Conservation (phyloP, 345 rosid genomes). For the Microcos paniculata region DNA sequence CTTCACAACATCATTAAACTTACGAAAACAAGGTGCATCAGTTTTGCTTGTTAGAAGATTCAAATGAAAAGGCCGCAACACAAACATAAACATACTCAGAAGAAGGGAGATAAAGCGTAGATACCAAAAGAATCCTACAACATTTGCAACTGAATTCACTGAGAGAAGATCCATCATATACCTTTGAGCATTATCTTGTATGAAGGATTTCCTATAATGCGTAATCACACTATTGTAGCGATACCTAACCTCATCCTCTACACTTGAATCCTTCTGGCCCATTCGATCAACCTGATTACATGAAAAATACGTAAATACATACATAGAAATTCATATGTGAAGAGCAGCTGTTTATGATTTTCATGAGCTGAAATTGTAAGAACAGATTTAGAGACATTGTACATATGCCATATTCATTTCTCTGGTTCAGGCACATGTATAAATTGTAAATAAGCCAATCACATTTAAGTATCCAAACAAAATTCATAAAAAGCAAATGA, state of each 20-base stretch:
- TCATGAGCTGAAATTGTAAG: neutral
- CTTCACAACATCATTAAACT: neutral
- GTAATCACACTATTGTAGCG: constrained; percentile 74
- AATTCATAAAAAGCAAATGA: neutral
- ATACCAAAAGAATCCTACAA: constrained; percentile 7
- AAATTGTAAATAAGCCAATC: neutral
- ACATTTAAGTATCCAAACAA: neutral
- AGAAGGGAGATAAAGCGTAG: neutral
- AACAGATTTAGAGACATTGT: too few relatives aligned
- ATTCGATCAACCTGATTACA: constrained; percentile 70
- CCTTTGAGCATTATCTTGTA: constrained; percentile 94
- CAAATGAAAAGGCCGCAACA: neutral
- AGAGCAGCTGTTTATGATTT: neutral
- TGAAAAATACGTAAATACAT: constrained; percentile 23
- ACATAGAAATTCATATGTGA: neutral
- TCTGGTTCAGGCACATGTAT: neutral
- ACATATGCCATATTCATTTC: neutral
- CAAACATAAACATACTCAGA: neutral
- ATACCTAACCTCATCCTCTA: constrained; percentile 83
- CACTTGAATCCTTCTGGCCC: constrained; percentile 66
- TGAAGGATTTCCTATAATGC: constrained; percentile 92
- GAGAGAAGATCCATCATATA: constrained; percentile 18
- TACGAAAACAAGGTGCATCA: neutral
- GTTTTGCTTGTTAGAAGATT: constrained; percentile 6
- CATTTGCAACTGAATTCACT: neutral